Evolutionary conservation across 2,329 filamentous ascomycete genomes (phyloP).

Genomic region (Metarhizium brunneum): DNA sequence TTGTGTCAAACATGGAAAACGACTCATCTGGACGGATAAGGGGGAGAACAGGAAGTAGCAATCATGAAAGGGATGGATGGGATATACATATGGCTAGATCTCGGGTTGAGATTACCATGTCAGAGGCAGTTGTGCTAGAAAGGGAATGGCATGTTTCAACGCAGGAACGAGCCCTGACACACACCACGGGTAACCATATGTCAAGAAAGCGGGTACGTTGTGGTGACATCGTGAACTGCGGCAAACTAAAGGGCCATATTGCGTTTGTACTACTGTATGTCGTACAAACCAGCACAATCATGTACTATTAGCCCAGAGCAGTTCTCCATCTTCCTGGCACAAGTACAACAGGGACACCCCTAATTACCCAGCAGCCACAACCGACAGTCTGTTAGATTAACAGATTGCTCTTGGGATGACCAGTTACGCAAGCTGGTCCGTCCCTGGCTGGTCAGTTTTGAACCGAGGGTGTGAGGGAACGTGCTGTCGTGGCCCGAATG

Average conservation of each 20-base stretch:
- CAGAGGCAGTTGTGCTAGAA: conserved; percentile 11
- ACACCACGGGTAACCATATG: not conserved
- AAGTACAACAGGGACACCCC: not conserved
- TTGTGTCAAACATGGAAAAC: not conserved
- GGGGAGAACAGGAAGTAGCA: not conserved
- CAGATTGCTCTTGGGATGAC: not conserved
- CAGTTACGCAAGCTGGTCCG: too few species aligned
- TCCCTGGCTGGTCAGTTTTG: not conserved
- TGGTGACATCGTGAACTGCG: not conserved
- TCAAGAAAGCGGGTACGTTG: not conserved
- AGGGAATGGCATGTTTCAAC: conserved; percentile 29
- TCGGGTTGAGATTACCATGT: conserved; percentile 3
- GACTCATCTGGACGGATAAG: not conserved
- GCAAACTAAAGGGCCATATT: not conserved
- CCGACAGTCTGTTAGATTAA: not conserved
- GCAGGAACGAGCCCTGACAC: conserved; percentile 23
- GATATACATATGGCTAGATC: conserved; percentile 1
- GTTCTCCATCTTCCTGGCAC: not conserved
- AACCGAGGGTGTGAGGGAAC: not conserved
- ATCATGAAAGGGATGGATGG: not conserved
- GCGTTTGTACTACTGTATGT: not conserved
- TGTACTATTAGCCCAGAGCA: not conserved
- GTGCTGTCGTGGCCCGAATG: not conserved
- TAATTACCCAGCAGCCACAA: not conserved
- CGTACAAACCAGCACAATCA: not conserved